These are phyloP conservation scores for Panicum hallii DNA, from an alignment of 202 grass and related monocot species.

Conservation along the genomic window DNA sequence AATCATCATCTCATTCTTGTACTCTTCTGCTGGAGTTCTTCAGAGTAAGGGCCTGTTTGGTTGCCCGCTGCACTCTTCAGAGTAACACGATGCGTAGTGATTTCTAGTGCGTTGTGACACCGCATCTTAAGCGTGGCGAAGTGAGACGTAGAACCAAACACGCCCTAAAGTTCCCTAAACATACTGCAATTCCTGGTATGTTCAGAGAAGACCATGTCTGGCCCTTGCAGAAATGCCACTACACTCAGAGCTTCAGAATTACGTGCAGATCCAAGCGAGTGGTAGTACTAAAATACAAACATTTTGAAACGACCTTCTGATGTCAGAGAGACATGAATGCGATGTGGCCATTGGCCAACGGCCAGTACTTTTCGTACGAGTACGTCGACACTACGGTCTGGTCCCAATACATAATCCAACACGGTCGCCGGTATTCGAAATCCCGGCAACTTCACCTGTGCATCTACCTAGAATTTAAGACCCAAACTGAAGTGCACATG, in stretches of 20 bases:
- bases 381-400: conserved; percentile 17
- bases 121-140: too few relatives aligned
- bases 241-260: conserved; percentile 4
- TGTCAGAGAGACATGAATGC: conserved; percentile 45
- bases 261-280: not conserved
- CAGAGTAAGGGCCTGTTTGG: not conserved
- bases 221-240: not conserved
- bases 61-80: too few relatives aligned
- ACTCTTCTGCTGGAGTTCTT: not conserved
- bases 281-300: not conserved
- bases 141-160: too few relatives aligned
- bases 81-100: too few relatives aligned
- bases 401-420: conserved; percentile 31
- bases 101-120: too few relatives aligned
- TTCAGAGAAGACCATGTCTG: not conserved
- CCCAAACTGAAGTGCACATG: conserved; percentile 43
- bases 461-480: conserved; percentile 50
- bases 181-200: not conserved
- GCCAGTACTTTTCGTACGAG: not conserved
- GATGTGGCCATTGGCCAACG: not conserved
- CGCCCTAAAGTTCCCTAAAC: not conserved
- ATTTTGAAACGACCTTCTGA: not conserved
- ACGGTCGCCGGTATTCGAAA: conserved; percentile 23
- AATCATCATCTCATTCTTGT: not conserved
- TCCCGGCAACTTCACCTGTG: conserved; percentile 36